A percentile compares a stretch with the other conserved stretches of the same genome.
phyloP scores from a whole-genome alignment of 768 basidiomycete genomes.

The Serendipita sp. region DNA sequence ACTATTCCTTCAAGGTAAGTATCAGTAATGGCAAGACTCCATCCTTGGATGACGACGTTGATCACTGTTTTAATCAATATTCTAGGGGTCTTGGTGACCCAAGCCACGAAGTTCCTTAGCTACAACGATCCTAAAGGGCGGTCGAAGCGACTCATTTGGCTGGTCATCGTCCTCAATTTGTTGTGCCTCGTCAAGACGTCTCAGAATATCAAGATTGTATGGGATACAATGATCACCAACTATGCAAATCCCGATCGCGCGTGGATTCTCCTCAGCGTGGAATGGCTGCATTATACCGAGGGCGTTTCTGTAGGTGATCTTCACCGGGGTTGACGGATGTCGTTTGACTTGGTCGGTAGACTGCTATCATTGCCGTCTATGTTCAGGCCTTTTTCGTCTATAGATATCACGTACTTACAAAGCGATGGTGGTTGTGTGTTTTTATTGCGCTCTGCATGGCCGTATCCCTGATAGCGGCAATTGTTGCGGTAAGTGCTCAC shows the following conservation, averaged over 20 bases:
- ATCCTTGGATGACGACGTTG: too few species aligned
- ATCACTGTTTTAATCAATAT: too few species aligned
- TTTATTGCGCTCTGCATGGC: background rate
- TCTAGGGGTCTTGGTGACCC: background rate
- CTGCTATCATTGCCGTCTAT: background rate
- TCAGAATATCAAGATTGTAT: background rate
- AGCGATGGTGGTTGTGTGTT: background rate
- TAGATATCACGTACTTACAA: background rate
- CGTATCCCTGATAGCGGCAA: background rate
- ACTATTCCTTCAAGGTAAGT: background rate
- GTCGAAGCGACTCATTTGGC: background rate
- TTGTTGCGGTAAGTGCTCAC: background rate
- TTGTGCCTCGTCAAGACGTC: background rate
- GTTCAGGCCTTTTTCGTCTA: background rate
- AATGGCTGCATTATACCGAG: background rate
- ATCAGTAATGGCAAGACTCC: too few species aligned
- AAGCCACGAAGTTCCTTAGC: background rate
- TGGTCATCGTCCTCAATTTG: background rate
- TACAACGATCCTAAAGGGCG: background rate
- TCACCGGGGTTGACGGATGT: background rate
- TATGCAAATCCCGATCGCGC: background rate
- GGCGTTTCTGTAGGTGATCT: background rate
- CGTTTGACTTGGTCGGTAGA: background rate
- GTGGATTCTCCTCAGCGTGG: background rate
- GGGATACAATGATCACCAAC: background rate